Evolutionary conservation across 1,139 yeast genomes (phyloP), one percentile per base, ranked within the genome.

Genomic region (Saccharomyces hybrid): DNA sequence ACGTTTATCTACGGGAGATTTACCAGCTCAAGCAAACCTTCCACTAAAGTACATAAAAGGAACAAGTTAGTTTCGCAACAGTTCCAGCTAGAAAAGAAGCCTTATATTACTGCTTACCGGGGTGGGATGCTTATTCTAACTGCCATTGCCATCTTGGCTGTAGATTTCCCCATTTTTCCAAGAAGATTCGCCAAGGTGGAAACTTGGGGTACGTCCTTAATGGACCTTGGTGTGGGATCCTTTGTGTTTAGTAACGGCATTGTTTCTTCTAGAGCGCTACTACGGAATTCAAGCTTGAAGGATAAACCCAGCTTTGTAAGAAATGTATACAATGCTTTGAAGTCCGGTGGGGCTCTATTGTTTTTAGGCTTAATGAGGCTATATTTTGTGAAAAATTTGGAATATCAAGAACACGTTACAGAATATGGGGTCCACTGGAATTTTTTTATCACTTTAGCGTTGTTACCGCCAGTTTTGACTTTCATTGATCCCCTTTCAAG

Each of bases 171-270:
- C 4, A 71, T 87, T 0, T 93, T 95, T 64, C 99, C 99, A 0
- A 78, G 99, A 61, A 73, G 96, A 57, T 90, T 91, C 68, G 99
- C 96, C 51, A 93, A 95, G 70, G 98, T 93, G 13, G 99, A 93
- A 70, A 93, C 98, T 0, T 93, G 98, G 98, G 99, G 99, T 0
- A 91, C 98, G 0, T 91, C 98, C 3, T 69, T 93, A 57, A 93
- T 93, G 99, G 99, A 93, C 69, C 75, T 93, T 51, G 99, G 99
- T 2, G 99, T 93, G 26, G 99, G 99, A 0, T 90, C 97, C n/a
- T 93, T 95, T 75, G 99, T 93, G 8, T 95, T 91, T 67, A 88
- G 97, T 28, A 88, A 89, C 89, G 99, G 99, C 0, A 70, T 93
- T 46, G 97, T 89, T 1, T 84, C 91, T 49, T 80, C 95, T 0